phyloP scores from a whole-genome alignment of 2,329 filamentous ascomycete genomes.

The Cordyceps pruinosa region DNA sequence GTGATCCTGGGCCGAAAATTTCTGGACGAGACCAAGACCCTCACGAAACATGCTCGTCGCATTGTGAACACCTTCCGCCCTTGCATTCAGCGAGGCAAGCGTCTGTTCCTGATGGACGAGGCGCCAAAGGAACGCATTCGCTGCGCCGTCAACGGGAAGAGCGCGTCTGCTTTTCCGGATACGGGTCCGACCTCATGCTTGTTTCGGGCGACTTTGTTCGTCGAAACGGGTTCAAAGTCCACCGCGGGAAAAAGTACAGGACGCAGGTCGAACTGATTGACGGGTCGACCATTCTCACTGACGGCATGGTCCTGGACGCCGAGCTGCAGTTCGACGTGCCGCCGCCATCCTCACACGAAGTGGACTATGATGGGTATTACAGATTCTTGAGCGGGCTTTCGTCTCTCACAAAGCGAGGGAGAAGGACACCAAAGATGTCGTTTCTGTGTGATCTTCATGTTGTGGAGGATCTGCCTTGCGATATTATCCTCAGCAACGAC shows the following conservation, averaged over 20 bases:
- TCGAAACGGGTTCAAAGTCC: conserved; percentile 1
- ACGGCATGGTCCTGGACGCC: conserved; percentile 8
- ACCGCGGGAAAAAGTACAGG: conserved; percentile 2
- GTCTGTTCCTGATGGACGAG: conserved; percentile 1
- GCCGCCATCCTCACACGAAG: not conserved
- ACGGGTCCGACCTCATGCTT: conserved; percentile 13
- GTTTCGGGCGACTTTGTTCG: conserved; percentile 11
- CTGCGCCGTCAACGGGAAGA: conserved; percentile 4
- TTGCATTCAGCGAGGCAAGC: not conserved
- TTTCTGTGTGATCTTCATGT: conserved; percentile 12
- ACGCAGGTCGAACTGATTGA: conserved; percentile 5
- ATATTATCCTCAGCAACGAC: conserved; percentile 14
- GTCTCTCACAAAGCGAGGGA: not conserved
- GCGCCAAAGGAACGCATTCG: not conserved
- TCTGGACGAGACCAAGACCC: not conserved
- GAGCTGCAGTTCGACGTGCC: conserved; percentile 6
- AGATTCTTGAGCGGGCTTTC: not conserved
- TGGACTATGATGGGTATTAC: not conserved
- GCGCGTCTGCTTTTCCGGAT: conserved; percentile 8
- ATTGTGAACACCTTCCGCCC: not conserved
- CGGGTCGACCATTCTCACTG: conserved; percentile 4
- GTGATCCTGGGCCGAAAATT: not conserved
- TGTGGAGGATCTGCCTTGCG: conserved; percentile 6
- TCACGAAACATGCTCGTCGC: not conserved
- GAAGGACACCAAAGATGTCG: not conserved